phyloP scores from a whole-genome alignment of 2,329 filamentous ascomycete genomes.

The Talaromyces sp. region DNA sequence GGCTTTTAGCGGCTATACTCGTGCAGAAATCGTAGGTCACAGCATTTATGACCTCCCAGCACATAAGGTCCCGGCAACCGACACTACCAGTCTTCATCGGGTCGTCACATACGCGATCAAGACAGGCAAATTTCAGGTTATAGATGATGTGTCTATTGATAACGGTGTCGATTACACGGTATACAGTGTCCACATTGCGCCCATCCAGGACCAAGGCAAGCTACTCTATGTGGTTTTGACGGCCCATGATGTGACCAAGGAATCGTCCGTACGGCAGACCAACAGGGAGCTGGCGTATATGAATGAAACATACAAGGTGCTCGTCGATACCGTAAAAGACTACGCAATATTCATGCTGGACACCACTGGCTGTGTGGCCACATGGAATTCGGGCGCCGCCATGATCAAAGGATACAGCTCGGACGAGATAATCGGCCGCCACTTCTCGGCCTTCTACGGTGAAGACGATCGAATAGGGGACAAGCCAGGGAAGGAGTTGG shows the following conservation, averaged over 20 bases:
- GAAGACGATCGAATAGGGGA: slow-evolving; percentile 47
- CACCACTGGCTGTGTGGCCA: slow-evolving; percentile 52
- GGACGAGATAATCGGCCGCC: slow-evolving; percentile 55
- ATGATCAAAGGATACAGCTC: slow-evolving; percentile 54
- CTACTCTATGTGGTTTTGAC: slow-evolving; percentile 46
- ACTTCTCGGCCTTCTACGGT: slow-evolving; percentile 57
- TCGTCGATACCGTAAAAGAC: slow-evolving; percentile 59
- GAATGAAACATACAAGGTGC: slow-evolving; percentile 57
- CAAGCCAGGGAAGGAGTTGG: slow-evolving; percentile 53
- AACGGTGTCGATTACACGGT: slow-evolving; percentile 16
- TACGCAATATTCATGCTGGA: slow-evolving; percentile 63
- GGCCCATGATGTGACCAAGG: slow-evolving; percentile 36
- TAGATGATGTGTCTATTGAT: slow-evolving; percentile 26
- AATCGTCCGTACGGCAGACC: slow-evolving; percentile 27
- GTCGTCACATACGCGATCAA: slow-evolving; percentile 38
- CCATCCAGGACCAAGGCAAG: slow-evolving; percentile 40
- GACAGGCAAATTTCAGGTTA: slow-evolving; percentile 33
- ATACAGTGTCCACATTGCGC: slow-evolving; percentile 38
- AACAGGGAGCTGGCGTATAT: slow-evolving; percentile 39
- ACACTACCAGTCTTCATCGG: slow-evolving; percentile 35
- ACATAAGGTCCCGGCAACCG: slow-evolving; percentile 32
- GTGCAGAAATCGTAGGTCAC: slow-evolving; percentile 35
- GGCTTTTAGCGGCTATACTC: slow-evolving; percentile 29
- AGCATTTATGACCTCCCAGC: slow-evolving; percentile 41
- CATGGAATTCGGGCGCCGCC: slow-evolving; percentile 57